Evolutionary conservation across 495 filamentous ascomycete genomes (phyloP).

Genomic region (Hyaloscypha finlandica): DNA sequence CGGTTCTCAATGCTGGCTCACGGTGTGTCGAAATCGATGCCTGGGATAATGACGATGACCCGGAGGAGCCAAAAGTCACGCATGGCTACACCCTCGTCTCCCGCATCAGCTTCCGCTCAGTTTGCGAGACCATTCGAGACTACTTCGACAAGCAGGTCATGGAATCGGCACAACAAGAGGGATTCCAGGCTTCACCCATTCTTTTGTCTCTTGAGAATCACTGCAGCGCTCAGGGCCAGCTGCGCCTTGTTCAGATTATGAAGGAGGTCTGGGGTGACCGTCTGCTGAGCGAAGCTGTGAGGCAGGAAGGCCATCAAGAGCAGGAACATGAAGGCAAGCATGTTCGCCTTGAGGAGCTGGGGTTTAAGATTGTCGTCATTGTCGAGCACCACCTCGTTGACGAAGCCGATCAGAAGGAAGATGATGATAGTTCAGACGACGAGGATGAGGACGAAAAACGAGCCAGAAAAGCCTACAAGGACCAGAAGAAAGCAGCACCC

Average conservation of each 20-base stretch:
- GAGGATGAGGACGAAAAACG: constrained; percentile 46
- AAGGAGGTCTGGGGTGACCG: constrained; percentile 51
- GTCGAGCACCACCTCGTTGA: constrained; percentile 55
- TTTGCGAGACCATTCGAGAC: constrained; percentile 53
- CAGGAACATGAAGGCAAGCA: constrained; percentile 41
- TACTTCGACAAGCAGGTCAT: constrained; percentile 47
- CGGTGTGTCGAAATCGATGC: constrained; percentile 61
- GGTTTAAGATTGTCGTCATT: constrained; percentile 54
- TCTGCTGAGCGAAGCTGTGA: constrained; percentile 47
- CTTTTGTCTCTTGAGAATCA: constrained; percentile 58
- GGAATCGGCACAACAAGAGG: constrained; percentile 33
- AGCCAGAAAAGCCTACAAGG: constrained; percentile 42
- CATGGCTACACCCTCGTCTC: constrained; percentile 58
- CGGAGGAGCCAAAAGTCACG: constrained; percentile 55
- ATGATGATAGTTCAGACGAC: constrained; percentile 25
- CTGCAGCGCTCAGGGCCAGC: constrained; percentile 47
- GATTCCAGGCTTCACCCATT: constrained; percentile 47
- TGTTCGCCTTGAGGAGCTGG: constrained; percentile 48
- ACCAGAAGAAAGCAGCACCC: constrained; percentile 40
- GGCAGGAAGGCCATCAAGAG: constrained; percentile 44
- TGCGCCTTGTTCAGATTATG: constrained; percentile 54
- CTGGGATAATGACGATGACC: constrained; percentile 52
- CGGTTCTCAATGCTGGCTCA: constrained; percentile 48
- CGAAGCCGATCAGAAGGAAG: constrained; percentile 29
- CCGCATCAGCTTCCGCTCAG: constrained; percentile 52